Base-by-base conservation (phyloP, 225 moss, liverwort and hornwort species). In the Physcomitrium patens region DNA sequence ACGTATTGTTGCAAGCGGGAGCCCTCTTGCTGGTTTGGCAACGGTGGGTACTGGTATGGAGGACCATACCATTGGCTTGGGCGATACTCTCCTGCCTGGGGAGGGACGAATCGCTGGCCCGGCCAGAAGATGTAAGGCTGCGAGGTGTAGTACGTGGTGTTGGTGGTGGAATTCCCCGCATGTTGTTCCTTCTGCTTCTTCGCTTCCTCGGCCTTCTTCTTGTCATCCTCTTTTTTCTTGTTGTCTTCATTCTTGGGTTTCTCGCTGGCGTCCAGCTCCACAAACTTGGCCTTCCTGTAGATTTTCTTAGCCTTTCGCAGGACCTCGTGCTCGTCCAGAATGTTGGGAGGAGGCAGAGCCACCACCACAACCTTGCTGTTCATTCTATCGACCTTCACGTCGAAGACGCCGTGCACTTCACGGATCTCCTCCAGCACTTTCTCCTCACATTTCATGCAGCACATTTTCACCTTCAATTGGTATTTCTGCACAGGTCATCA, bases 371-470 rank as follows among this genome's bases (percentile, higher is more conserved):
- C 65, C 54, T 65, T 52, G 10, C 43, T 53, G 27, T 52, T 10
- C 3, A 5, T 10, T 4, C 50, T 15, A 16, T 52, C 61, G 5
- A 50, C 20, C 23, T 31, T 63, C 18, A 73, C 63, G 37, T 62
- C 73, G 60, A 73, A 73, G 10, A 73, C 56, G 27, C 69, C 53
- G 1, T 2, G 31, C 22, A 70, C 70, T 43, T 47, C 70, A 5
- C 20, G 42, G 22, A 70, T 57, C 58, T 70, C 70, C 45, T 70
- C 70, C 43, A 19, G 13, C 17, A 58, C 15, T 24, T 70, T 70
- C 64, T 74, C 74, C 44, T 74, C 54, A 44, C 74, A 74, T n/a
- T 74, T 74, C 1, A 64, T 0, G n/a, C 74, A 74, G n/a, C 74
- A 74, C 74, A 74, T 74, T 4, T 11, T 54, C 74, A 74, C 74